Evolutionary conservation across 2,329 filamentous ascomycete species (phyloP), one percentile per base, ranked within the genome.

Genomic region (Aureobasidium vineae): DNA sequence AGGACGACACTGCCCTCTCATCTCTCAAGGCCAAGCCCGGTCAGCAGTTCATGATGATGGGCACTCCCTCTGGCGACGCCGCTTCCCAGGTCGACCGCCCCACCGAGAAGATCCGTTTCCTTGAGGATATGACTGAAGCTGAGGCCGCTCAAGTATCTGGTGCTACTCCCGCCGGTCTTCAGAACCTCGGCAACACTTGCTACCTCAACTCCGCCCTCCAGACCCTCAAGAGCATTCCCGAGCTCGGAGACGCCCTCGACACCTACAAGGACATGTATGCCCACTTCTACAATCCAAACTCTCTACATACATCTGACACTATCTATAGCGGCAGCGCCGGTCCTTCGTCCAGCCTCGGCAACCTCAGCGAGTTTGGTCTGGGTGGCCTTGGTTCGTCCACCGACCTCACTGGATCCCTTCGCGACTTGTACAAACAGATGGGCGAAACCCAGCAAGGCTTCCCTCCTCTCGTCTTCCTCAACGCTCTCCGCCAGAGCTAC

Each of bases 181-280:
- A 90, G 76, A 99, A 99, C 75, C 82, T 97, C 68, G 95, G 96
- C 72, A 99, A 99, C 79, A 99, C 96, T 4, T 99, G 95, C 82
- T 99, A 99, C 77, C 88, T 98, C 74, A 99, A 99, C 83, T 95
- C 95, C 59, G 97, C 94, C 0, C 83, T 99, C n/a, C 96, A 99
- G 78, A 90, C 92, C 4, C 82, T 99, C 70, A 88, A 91, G 69
- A 85, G 89, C 63, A 92, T 99, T 68, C 95, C 95, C 10, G 95
- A 99, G 80, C 86, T 99, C 41, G 92, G 97, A 74, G 83, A 91
- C 41, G 86, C 91, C 71, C 84, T 99, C 53, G 75, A 81, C 68
- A 86, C 84, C 56, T 96, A 91, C 72, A 84, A 72, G 47, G 69
- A 75, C 60, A 45, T 38, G 61, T 64, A 45, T 11, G 61, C 38